A percentile compares a stretch with the other conserved stretches of the same genome.
Evolutionary conservation across 2,329 filamentous ascomycete species (phyloP).

Genomic region (Coniochaeta sp.): DNA sequence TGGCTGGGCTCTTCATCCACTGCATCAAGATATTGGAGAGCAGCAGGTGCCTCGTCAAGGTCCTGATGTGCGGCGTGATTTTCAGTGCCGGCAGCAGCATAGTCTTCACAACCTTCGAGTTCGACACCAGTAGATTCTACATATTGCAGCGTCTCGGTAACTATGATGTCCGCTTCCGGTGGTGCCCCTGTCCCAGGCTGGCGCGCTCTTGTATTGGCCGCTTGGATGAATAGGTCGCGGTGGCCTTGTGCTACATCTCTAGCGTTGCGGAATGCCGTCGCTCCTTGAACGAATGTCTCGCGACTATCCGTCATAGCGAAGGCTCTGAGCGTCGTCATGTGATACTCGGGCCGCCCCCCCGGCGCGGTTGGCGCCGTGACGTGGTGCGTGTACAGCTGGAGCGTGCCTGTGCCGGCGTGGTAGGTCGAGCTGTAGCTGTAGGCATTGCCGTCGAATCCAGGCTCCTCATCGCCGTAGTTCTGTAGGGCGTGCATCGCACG

Average conservation of each 20-base stretch:
- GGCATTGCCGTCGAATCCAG: constrained; percentile 28
- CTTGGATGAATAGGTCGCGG: constrained; percentile 23
- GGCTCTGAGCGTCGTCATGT: constrained; percentile 27
- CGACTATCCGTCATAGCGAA: constrained; percentile 19
- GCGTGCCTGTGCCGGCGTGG: constrained; percentile 17
- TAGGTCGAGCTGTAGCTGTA: constrained; percentile 31
- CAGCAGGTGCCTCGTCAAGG: no score
- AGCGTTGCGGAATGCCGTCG: constrained; percentile 28
- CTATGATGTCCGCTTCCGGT: constrained; percentile 2
- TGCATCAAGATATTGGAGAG: no score
- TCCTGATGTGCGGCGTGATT: no score
- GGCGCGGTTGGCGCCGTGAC: constrained; percentile 19
- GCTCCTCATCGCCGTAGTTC: constrained; percentile 22
- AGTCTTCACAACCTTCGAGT: no score
- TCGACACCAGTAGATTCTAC: no score
- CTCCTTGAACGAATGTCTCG: constrained; percentile 24
- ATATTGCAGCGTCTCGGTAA: no score
- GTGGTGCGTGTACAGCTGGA: constrained; percentile 30
- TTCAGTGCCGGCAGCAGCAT: no score
- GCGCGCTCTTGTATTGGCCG: constrained; percentile 12
- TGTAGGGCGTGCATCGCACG: constrained; percentile 25
- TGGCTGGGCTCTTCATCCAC: no score
- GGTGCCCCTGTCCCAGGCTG: constrained; percentile 3
- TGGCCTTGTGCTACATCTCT: constrained; percentile 27
- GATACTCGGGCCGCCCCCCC: constrained; percentile 26